Evolutionary conservation across 1,139 yeast species (phyloP).

Genomic region (Kazachstania sp.): DNA sequence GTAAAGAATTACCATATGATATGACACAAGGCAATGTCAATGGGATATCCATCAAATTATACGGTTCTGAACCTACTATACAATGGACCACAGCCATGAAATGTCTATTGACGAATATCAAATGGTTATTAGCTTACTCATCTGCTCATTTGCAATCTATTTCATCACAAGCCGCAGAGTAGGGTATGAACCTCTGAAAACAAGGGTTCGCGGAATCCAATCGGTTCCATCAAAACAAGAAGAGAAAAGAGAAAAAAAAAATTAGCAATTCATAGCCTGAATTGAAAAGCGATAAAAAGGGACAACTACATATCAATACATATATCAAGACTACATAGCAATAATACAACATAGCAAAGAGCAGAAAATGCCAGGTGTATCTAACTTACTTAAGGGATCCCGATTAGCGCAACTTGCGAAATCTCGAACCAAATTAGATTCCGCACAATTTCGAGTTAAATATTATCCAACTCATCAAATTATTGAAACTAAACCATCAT

Average conservation of each 20-base stretch:
- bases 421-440: constrained; percentile 16
- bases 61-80: constrained; percentile 53
- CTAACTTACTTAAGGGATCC: constrained; percentile 21
- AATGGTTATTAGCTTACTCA: constrained; percentile 36
- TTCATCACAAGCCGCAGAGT: neutral
- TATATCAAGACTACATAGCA: too few relatives aligned
- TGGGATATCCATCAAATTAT: constrained; percentile 62
- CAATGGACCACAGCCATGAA: constrained; percentile 93
- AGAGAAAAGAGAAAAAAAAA: too few relatives aligned
- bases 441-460: constrained; percentile 11
- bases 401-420: constrained; percentile 26
- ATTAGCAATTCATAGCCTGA: too few relatives aligned
- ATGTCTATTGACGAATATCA: constrained; percentile 57
- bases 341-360: too few relatives aligned
- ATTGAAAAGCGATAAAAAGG: too few relatives aligned
- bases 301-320: too few relatives aligned
- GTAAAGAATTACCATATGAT: constrained; percentile 60
- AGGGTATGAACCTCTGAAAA: too few relatives aligned
- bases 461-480: constrained; percentile 47
- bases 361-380: constrained; percentile 6
- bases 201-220: too few relatives aligned
- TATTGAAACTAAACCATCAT: constrained; percentile 48
- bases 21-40: constrained; percentile 63
- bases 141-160: constrained; percentile 10
- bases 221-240: too few relatives aligned